Evolutionary conservation across 1,284 basidiomycete species (phyloP), one percentile per base, ranked within the genome.

Genomic region (Boletus semigastroideus): DNA sequence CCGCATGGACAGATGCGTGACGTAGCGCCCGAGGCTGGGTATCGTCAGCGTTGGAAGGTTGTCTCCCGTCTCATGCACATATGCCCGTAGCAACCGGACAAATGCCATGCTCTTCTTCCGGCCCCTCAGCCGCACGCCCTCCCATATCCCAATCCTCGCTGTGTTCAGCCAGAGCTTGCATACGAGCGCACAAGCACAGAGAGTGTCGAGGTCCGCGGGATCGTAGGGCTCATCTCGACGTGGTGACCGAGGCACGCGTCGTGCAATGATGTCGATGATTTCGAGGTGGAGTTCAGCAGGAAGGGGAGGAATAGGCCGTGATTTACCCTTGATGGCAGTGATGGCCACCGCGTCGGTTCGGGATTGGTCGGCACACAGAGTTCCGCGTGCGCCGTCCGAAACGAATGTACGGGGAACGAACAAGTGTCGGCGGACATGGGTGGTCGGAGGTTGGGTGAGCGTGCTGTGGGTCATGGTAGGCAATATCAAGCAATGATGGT

Each of bases 161-260:
- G 60, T 60, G 16, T 59, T 61, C 5, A 68, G 41, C 72, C 72
- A 72, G 31, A 55, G 57, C 11, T 62, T 67, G 56, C 61, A 71
- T 25, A 71, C 69, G 9, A 73, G 64, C 11, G 64, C 59, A 50
- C 71, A 73, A 4, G 59, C 36, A n/a, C 58, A 56, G 33, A 72
- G 69, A 1, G 60, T 57, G 2, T 49, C 41, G 30, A 59, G 38
- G 51, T 74, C 60, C 8, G 48, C 38, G n/a, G 60, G 63, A 38
- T 57, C 54, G 22, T 55, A 55, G 28, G 53, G 37, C 8, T 62
- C 48, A 3, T 60, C 53, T 20, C 8, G 40, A 16, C 25, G 49
- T 3, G 56, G 46, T 2, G 44, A 51, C 33, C 30, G 44, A 36
- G 56, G 52, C 30, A 65, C 52, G 30, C 55, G 55, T 46, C 38